A percentile compares a stretch with the other conserved stretches of the same genome.
phyloP scores from a whole-genome alignment of 2,329 filamentous ascomycete genomes.

The Cryphonectria naterciae region DNA sequence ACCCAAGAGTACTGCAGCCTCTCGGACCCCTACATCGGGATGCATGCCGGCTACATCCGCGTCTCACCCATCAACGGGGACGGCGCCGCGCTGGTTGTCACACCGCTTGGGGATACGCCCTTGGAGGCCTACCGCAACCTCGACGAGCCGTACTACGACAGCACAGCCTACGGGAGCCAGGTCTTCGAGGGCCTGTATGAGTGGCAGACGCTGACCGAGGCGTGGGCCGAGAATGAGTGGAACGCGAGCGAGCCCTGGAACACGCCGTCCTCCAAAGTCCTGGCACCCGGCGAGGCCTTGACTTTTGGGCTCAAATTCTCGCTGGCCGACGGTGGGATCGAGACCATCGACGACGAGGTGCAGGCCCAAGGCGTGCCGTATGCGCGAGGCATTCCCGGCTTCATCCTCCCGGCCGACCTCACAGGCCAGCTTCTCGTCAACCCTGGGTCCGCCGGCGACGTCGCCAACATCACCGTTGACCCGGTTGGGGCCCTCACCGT shows the following conservation, averaged over 20 bases:
- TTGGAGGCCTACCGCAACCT: conserved; percentile 62
- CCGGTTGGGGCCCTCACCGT: conserved; percentile 45
- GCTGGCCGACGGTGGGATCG: conserved; percentile 46
- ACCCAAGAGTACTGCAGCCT: conserved; percentile 57
- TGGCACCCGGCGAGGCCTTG: conserved; percentile 50
- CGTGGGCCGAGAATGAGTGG: conserved; percentile 63
- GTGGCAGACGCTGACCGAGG: conserved; percentile 59
- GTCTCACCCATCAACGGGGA: conserved; percentile 56
- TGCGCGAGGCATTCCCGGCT: conserved; percentile 58
- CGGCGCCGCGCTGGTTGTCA: conserved; percentile 58
- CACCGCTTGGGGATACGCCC: conserved; percentile 50
- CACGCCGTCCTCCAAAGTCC: conserved; percentile 48
- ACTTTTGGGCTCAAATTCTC: conserved; percentile 58
- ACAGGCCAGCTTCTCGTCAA: conserved; percentile 51
- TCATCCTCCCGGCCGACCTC: conserved; percentile 53
- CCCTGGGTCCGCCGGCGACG: conserved; percentile 42
- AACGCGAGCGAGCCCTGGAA: conserved; percentile 57
- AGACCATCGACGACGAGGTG: conserved; percentile 52
- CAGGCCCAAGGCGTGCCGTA: conserved; percentile 49
- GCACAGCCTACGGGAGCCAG: conserved; percentile 53
- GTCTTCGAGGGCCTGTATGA: conserved; percentile 65
- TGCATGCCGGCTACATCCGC: conserved; percentile 61
- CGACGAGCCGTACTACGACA: conserved; percentile 45
- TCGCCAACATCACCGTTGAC: conserved; percentile 45
- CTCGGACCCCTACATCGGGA: conserved; percentile 63